A percentile compares a stretch with the other conserved stretches of the same genome.
phyloP scores from a whole-genome alignment of 1,139 yeast species.

The Torulaspora pretoriensis region DNA sequence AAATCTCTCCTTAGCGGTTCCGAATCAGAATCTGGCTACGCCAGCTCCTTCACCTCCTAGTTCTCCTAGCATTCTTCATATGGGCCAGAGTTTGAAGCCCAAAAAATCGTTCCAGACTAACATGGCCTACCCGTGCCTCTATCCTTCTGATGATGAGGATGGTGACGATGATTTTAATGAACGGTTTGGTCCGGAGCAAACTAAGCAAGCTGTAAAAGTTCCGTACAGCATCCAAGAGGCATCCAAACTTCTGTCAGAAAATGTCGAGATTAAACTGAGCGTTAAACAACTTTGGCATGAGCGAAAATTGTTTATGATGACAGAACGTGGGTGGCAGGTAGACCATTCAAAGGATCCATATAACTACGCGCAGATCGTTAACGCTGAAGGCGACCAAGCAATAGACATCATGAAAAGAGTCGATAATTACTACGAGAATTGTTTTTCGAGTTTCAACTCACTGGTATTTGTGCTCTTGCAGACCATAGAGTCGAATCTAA shows the following conservation, averaged over 20 bases:
- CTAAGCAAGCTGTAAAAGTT: conserved; percentile 35
- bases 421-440: conserved; percentile 53
- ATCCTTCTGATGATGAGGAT: conserved; percentile 48
- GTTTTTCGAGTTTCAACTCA: conserved; percentile 56
- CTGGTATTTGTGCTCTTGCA: conserved; percentile 61
- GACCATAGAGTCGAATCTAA: conserved; percentile 49
- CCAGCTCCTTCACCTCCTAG: conserved; percentile 85
- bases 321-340: conserved; percentile 64
- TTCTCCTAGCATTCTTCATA: conserved; percentile 44
- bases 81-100: conserved; percentile 19
- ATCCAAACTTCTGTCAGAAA: conserved; percentile 53
- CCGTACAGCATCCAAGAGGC: conserved; percentile 85
- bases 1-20: conserved; percentile 50
- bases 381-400: conserved; percentile 14
- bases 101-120: conserved; percentile 75
- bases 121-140: conserved; percentile 73
- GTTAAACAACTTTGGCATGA: conserved; percentile 71
- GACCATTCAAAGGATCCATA: conserved; percentile 18
- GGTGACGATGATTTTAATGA: conserved; percentile 20
- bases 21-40: conserved; percentile 72
- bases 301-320: conserved; percentile 61
- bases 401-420: conserved; percentile 51
- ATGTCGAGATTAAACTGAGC: conserved; percentile 59
- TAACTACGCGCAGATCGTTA: conserved; percentile 17
- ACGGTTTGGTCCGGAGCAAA: conserved; percentile 9